These are phyloP conservation scores for Pseudomonodictys pantanalensis DNA, from an alignment of 495 filamentous ascomycete genomes.

Conservation along the genomic window DNA sequence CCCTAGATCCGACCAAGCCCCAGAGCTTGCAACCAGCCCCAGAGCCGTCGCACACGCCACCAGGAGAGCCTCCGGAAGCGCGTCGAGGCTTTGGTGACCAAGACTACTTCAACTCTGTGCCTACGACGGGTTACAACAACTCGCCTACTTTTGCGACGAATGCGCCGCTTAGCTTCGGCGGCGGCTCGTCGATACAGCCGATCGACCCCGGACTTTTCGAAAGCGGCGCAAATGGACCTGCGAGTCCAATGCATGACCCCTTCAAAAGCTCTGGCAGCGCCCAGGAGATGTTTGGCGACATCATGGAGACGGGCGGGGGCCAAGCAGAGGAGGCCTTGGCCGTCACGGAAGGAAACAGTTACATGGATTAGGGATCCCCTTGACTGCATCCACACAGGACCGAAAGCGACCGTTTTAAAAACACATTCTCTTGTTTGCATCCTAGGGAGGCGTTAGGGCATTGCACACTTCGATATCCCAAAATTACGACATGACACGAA, in stretches of 20 bases:
- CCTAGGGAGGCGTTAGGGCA: too few species aligned
- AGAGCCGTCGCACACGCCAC: slow-evolving; percentile 31
- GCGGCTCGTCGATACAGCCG: slow-evolving; percentile 18
- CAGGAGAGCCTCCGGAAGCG: slow-evolving; percentile 25
- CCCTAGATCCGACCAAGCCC: slow-evolving; percentile 26
- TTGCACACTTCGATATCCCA: too few species aligned
- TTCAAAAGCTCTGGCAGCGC: slow-evolving; percentile 28
- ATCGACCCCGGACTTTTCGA: slow-evolving; percentile 34
- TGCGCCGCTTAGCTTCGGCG: slow-evolving; percentile 11
- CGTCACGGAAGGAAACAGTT: slow-evolving; percentile 16
- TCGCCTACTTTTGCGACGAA: slow-evolving; percentile 24
- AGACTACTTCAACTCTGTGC: slow-evolving; percentile 21
- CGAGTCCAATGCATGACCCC: slow-evolving; percentile 24
- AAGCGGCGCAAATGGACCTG: slow-evolving; percentile 2
- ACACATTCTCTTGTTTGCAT: too few species aligned
- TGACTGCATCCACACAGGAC: neutral
- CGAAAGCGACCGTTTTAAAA: neutral
- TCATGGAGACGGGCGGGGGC: slow-evolving; percentile 23
- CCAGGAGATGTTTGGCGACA: slow-evolving; percentile 27
- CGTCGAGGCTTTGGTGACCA: slow-evolving; percentile 15
- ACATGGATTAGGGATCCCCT: slow-evolving; percentile 4
- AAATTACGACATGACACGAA: slow-evolving; percentile 12
- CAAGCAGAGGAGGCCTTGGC: slow-evolving; percentile 33
- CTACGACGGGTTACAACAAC: slow-evolving; percentile 20
- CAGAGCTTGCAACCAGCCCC: slow-evolving; percentile 22